These are phyloP conservation scores for Protomyces arabidopsidicola DNA, from an alignment of 1,139 yeast species.

Conservation along the genomic window DNA sequence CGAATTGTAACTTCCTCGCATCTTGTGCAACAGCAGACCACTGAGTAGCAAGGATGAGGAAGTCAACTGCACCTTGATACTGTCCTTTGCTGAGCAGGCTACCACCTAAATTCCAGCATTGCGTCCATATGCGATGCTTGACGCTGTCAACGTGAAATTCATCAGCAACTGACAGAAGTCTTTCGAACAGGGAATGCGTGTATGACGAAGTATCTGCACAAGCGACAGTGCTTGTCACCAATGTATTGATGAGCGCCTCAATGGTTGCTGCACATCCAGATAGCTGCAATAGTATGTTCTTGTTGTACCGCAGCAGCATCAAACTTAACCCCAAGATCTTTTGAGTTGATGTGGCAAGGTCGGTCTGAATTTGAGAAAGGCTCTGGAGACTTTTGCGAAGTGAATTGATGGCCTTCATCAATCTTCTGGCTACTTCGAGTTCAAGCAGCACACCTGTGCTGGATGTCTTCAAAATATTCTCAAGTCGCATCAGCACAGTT, in stretches of 20 bases:
- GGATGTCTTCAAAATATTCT: background rate
- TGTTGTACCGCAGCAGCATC: background rate
- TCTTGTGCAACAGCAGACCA: background rate
- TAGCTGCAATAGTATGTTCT: background rate
- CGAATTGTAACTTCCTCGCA: constrained; percentile 6
- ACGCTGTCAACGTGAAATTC: background rate
- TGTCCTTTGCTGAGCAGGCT: background rate
- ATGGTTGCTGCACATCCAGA: background rate
- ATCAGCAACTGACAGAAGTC: background rate
- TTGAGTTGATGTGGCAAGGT: background rate
- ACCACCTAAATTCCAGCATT: constrained; percentile 5
- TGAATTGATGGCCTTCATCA: background rate
- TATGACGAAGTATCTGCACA: background rate
- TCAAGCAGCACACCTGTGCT: background rate
- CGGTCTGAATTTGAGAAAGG: background rate
- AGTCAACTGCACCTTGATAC: background rate
- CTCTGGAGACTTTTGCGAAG: background rate
- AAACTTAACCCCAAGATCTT: background rate
- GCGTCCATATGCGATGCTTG: background rate
- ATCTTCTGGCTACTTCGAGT: background rate
- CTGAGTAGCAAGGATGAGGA: background rate
- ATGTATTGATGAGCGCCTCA: background rate
- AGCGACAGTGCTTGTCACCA: background rate
- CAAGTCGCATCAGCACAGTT: background rate
- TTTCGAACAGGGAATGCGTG: background rate